These are phyloP conservation scores for Carex kokanica DNA, from an alignment of 176 grass and related monocot species.

Conservation along the genomic window DNA sequence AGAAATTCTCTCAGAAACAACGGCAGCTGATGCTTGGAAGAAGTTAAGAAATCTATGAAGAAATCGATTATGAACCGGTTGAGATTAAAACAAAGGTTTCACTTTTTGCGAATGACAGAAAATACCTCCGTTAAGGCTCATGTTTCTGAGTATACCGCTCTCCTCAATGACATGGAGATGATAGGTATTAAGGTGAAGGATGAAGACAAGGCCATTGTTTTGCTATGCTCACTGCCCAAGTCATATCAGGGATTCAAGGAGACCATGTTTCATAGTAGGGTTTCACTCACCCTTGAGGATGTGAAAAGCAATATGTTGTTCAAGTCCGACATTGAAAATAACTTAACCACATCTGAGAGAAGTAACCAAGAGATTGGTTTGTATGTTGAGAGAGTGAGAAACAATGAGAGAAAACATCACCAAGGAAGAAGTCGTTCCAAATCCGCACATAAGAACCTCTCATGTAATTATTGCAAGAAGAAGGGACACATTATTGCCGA, in stretches of 20 bases:
- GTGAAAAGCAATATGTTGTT: no score
- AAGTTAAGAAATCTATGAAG: conserved; percentile 15
- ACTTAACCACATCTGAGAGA: no score
- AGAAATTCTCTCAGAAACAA: not conserved
- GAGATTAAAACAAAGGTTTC: not conserved
- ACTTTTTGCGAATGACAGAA: not conserved
- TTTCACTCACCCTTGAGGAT: no score
- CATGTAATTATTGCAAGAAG: not conserved
- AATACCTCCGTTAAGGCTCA: not conserved
- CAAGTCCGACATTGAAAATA: no score
- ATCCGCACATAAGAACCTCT: not conserved
- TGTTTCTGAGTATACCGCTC: not conserved
- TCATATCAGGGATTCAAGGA: conserved; percentile 1
- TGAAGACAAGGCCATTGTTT: not conserved
- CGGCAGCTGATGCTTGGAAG: not conserved
- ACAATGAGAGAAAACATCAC: not conserved
- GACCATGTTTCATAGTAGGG: not conserved
- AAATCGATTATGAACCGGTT: conserved; percentile 2
- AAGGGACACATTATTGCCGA: not conserved
- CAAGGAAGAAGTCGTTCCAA: not conserved
- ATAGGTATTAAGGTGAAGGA: conserved; percentile 20
- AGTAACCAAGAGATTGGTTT: not conserved
- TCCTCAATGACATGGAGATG: conserved; percentile 2
- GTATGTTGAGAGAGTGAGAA: not conserved
- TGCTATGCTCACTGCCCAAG: not conserved